Base-by-base conservation (phyloP, 805 yeast species). In the Candida jianshihensis region DNA sequence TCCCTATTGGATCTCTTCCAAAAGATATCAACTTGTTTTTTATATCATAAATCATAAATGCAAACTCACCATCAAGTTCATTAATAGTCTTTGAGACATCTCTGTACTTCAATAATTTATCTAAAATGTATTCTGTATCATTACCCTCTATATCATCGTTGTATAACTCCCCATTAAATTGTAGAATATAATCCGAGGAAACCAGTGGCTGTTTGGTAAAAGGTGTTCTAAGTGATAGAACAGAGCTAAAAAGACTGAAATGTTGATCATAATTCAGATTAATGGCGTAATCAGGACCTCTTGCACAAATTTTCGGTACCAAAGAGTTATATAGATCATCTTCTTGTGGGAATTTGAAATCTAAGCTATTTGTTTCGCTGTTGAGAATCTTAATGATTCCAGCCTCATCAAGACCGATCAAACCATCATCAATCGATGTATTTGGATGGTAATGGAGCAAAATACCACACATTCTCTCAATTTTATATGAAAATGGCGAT, bases 161-260 rank as follows among this genome's bases (percentile, higher is more conserved):
- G 56, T 92, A 92, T 10, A 92, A 59, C 49, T 92, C 97, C 0
- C 98, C 99, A 55, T 94, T 92, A 60, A 82, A 90, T 52, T 87
- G 95, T 8, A 94, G 52, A 0, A 71, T 49, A 34, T 51, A 67
- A 47, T 63, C 44, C 31, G 60, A 48, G 10, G 53, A 49, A 4
- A 45, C 44, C 4, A 77, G 44, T 0, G 97, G 96, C 57, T 92
- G 99, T 21, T 60, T 46, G 0, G 85, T 77, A 47, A 84, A 73
- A 0, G 97, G 97, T 16, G 72, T 70, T 39, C 98, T 66, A 29
- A 92, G 59, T 0, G 95, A 81, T 14, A 92, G 64, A 1, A 92
- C 86, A 0, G 97, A 82, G 0, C 73, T 59, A 31, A 50, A 40
- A 9, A 53, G 55, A 2, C 31, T 25, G 17, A 42, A 42, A 40